Conservation (phyloP, 768 basidiomycete species). For the Podaxis sp. region DNA sequence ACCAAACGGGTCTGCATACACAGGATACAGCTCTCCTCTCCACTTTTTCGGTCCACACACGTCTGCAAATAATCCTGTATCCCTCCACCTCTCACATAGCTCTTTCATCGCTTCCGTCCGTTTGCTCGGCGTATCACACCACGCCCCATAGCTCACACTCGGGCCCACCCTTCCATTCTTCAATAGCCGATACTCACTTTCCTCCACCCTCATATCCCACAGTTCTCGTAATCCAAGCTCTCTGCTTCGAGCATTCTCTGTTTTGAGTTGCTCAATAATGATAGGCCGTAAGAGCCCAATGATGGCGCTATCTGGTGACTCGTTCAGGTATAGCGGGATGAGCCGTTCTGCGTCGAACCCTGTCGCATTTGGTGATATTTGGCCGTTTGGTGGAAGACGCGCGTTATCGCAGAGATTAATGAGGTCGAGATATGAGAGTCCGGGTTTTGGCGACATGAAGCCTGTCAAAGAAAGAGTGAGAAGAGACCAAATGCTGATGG, state of each 20-base stretch:
- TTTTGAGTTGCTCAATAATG: slow-evolving; percentile 51
- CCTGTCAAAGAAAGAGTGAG: background rate
- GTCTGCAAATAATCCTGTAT: slow-evolving; percentile 56
- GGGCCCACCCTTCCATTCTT: slow-evolving; percentile 28
- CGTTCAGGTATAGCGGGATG: slow-evolving; percentile 17
- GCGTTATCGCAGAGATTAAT: slow-evolving; percentile 76
- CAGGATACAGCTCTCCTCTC: slow-evolving; percentile 82
- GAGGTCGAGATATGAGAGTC: slow-evolving; percentile 58
- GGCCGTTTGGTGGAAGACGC: slow-evolving; percentile 32
- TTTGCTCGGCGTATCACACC: slow-evolving; percentile 53
- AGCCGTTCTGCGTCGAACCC: slow-evolving; percentile 21
- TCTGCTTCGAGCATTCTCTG: slow-evolving; percentile 44
- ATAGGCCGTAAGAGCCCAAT: slow-evolving; percentile 62
- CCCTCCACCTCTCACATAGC: slow-evolving; percentile 77
- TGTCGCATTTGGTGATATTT: slow-evolving; percentile 16
- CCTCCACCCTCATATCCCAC: slow-evolving; percentile 42
- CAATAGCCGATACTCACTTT: slow-evolving; percentile 24
- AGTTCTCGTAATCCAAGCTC: slow-evolving; percentile 30
- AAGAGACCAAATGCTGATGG: background rate
- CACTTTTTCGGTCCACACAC: slow-evolving; percentile 78
- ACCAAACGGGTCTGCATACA: slow-evolving; percentile 72
- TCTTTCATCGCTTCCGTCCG: slow-evolving; percentile 63
- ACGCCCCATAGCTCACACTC: slow-evolving; percentile 50
- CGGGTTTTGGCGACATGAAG: slow-evolving; percentile 5
- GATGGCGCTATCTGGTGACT: slow-evolving; percentile 45